Conservation (phyloP, 768 basidiomycete genomes). For the Mycena amicta region DNA sequence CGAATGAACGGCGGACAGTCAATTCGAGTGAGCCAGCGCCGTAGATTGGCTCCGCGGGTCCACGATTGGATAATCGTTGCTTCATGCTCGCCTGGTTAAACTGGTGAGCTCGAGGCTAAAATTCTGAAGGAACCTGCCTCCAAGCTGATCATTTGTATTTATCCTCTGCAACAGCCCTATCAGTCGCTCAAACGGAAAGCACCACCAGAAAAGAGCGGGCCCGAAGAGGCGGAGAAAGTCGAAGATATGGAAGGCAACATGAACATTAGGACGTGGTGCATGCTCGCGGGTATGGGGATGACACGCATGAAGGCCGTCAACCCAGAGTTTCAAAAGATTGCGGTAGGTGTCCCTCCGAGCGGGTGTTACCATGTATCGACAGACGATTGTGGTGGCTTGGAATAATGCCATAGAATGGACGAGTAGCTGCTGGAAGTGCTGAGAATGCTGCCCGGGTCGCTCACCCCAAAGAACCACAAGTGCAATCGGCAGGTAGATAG, state of each 20-base stretch:
- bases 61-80: no score
- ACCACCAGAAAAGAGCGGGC: conserved; percentile 38
- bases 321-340: conserved; percentile 21
- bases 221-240: conserved; percentile 37
- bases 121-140: conserved; percentile 20
- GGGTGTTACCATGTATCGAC: conserved; percentile 12
- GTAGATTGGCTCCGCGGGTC: no score
- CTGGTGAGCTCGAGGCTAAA: no score
- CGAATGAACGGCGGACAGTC: no score
- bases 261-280: conserved; percentile 22
- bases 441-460: neutral
- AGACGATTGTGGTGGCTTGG: conserved; percentile 23
- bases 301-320: conserved; percentile 23
- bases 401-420: conserved; percentile 31
- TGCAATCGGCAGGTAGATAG: no score
- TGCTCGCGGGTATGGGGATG: conserved; percentile 23
- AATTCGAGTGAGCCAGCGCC: no score
- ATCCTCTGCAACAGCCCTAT: conserved; percentile 37
- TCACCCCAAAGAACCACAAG: no score
- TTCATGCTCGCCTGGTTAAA: no score
- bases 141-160: conserved; percentile 31
- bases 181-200: conserved; percentile 37
- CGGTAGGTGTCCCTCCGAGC: conserved; percentile 8
- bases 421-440: conserved; percentile 6
- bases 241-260: conserved; percentile 33